Base-by-base conservation (phyloP, 352 stramenopile genomes). In the Globisporangium cylindrosporum region DNA sequence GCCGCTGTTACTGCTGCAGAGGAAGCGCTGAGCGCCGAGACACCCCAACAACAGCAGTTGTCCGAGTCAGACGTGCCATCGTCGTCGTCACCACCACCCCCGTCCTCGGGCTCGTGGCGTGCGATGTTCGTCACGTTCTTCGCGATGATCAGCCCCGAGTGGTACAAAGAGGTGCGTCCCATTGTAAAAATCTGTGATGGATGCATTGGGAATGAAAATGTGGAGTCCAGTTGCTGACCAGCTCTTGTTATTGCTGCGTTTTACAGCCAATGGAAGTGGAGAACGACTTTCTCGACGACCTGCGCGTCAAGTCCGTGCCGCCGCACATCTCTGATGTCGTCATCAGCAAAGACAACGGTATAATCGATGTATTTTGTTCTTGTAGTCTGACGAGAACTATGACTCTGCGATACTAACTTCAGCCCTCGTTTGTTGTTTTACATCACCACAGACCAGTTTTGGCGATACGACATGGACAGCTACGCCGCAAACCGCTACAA, bases 381-480 rank as follows among this genome's bases (percentile, higher is more conserved):
- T 32, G 27, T 32, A 32, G 27, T 32, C 27, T 64, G 62, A 20
- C 14, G 25, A n/a, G 49, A 41, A 3, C 14, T 46, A 57, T 46
- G 56, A 14, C 10, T 43, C 15, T 32, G 3, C 6, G 43, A n/a
- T 41, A 24, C 43, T 51, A 3, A 62, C 18, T 57, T 32, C 3
- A 32, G 27, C 27, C 5, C 18, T 20, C 34, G n/a, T 27, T 25
- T 36, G 8, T 38, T 58, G 6, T 62, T 14, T 48, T 60, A 24
- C n/a, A 24, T 14, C 43, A 22, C 12, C 49, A 14, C 24, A 77
- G 71, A 77, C 1, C 56, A 86, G 18, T 86, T 90, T 60, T 90
- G 81, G 81, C 79, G 81, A 53, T 88, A 79, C 59, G 81, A 90
- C 56, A 86, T 87, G 81, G 80, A 90, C 71, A 87, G 78, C 72